A percentile compares a stretch with the other conserved stretches of the same genome.
phyloP scores from a whole-genome alignment of 805 yeast species.

The Candida multigemmis region DNA sequence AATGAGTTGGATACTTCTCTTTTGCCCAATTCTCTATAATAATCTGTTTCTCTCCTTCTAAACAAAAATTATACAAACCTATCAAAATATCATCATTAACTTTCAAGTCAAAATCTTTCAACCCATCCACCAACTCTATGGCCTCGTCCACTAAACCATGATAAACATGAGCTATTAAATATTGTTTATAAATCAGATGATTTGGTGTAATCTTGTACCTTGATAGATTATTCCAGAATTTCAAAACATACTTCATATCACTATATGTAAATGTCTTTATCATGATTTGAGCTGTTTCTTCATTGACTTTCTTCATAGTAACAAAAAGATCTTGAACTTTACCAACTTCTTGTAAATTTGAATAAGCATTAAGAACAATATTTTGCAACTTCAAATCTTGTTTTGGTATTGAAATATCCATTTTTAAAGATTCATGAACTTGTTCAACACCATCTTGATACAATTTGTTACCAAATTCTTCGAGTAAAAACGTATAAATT shows the following conservation, averaged over 20 bases:
- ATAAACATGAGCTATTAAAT: constrained; percentile 61
- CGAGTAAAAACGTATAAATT: constrained; percentile 52
- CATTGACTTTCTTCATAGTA: constrained; percentile 47
- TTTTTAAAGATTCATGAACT: constrained; percentile 52
- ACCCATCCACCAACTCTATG: constrained; percentile 35
- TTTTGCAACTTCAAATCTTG: constrained; percentile 54
- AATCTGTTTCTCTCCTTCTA: constrained; percentile 18
- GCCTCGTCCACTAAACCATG: constrained; percentile 55
- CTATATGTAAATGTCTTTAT: constrained; percentile 50
- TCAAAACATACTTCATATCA: constrained; percentile 46
- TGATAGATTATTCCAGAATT: constrained; percentile 54
- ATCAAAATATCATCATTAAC: constrained; percentile 36
- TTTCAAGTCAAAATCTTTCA: constrained; percentile 38
- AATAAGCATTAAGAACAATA: constrained; percentile 54
- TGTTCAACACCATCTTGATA: constrained; percentile 62
- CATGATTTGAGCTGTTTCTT: constrained; percentile 60
- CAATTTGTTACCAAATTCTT: constrained; percentile 47
- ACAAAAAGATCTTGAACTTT: constrained; percentile 54
- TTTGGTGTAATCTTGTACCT: constrained; percentile 45
- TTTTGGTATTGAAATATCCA: constrained; percentile 44
- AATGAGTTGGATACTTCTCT: constrained; percentile 12
- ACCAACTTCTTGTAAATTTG: constrained; percentile 45
- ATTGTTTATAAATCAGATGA: constrained; percentile 45
- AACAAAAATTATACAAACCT: constrained; percentile 37
- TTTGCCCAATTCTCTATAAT: constrained; percentile 25